A percentile compares a stretch with the other conserved stretches of the same genome.
These are phyloP conservation scores for Anacardium occidentale DNA, from an alignment of 345 rosid genomes.

Conservation along the genomic window DNA sequence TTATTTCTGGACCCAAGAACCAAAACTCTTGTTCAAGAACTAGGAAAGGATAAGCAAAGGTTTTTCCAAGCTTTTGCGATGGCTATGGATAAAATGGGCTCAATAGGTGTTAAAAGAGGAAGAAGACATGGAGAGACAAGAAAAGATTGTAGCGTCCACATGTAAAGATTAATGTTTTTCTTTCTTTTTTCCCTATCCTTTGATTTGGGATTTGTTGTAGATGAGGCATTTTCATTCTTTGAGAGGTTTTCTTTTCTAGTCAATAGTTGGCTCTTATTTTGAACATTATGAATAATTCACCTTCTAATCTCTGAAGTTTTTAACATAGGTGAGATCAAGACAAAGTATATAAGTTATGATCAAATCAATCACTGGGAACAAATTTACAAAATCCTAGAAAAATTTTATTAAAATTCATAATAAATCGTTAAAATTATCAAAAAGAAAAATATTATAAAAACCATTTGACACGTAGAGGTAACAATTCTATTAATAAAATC, in stretches of 20 bases:
- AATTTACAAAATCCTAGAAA: too few species aligned
- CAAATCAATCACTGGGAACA: too few species aligned
- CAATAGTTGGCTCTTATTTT: too few species aligned
- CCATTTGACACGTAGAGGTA: too few species aligned
- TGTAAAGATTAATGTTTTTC: constrained; percentile 19
- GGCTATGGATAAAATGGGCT: constrained; percentile 88
- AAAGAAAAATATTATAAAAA: too few species aligned
- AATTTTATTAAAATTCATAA: too few species aligned
- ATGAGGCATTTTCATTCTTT: neutral
- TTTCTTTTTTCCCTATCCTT: neutral
- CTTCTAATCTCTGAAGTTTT: too few species aligned
- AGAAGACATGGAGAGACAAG: constrained; percentile 69
- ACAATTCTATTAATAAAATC: too few species aligned
- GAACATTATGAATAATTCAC: too few species aligned
- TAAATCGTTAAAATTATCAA: too few species aligned
- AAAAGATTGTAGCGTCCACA: constrained; percentile 53
- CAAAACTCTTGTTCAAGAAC: constrained; percentile 45
- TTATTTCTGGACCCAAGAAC: constrained; percentile 60
- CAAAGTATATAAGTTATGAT: too few species aligned
- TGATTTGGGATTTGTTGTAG: neutral
- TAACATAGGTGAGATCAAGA: too few species aligned
- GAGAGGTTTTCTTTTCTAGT: neutral
- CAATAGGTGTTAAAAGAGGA: constrained; percentile 70
- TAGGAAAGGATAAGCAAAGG: constrained; percentile 49
- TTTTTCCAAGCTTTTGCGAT: constrained; percentile 62